Conservation (phyloP, 139 green algal genomes). For the Pseudopediastrum boryanum region DNA sequence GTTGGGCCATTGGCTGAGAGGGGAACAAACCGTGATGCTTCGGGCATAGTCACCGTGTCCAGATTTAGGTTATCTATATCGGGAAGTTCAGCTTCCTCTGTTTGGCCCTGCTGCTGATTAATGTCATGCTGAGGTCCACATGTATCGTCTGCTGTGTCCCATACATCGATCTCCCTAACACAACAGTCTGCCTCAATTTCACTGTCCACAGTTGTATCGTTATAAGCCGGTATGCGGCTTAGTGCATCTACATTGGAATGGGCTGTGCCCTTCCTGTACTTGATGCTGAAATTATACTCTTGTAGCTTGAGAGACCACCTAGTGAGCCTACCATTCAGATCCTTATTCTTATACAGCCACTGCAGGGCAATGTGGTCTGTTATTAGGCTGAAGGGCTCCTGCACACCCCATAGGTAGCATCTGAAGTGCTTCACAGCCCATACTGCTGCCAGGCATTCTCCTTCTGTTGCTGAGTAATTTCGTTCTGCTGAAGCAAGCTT, state of each 20-base stretch:
- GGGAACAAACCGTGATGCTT: neutral
- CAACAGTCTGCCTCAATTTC: neutral
- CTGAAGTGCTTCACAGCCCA: constrained; percentile 17
- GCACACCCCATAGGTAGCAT: constrained; percentile 1
- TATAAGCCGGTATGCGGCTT: too few relatives aligned
- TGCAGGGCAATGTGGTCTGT: constrained; percentile 29
- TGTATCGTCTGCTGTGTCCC: too few relatives aligned
- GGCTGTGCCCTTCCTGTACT: constrained; percentile 12
- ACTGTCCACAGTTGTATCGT: neutral
- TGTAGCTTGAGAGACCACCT: constrained; percentile 25
- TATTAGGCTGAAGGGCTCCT: constrained; percentile 10
- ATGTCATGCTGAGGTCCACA: neutral
- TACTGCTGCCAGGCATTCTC: constrained; percentile 35
- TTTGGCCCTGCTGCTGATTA: neutral
- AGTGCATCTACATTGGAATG: neutral
- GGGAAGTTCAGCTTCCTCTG: neutral
- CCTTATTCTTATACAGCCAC: constrained; percentile 8
- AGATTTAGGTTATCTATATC: neutral
- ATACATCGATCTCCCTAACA: neutral
- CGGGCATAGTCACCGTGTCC: neutral
- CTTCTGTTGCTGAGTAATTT: constrained; percentile 1
- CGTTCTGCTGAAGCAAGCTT: neutral
- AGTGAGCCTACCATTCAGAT: constrained; percentile 24
- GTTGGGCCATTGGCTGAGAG: neutral
- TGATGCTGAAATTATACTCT: constrained; percentile 16